Conservation (phyloP, 192 early-diverging fungal genomes). For the Backusella macrospora region DNA sequence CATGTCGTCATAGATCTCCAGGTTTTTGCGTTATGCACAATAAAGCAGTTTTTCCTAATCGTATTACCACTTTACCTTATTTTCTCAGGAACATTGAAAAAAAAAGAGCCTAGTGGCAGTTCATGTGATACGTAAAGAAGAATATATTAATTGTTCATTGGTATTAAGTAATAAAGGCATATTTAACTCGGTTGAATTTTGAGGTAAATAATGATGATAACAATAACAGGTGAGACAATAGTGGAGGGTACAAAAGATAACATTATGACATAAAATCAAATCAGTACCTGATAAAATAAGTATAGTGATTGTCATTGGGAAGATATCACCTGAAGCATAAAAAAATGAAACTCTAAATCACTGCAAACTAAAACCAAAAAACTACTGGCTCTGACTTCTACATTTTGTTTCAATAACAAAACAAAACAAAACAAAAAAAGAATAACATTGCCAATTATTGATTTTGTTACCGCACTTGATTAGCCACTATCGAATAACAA, state of each 20-base stretch:
- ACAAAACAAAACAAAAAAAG: background rate
- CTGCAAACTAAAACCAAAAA: background rate
- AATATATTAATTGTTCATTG: background rate
- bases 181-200: background rate
- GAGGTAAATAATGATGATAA: background rate
- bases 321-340: slow-evolving; percentile 5
- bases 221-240: background rate
- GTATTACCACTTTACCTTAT: background rate
- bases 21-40: background rate
- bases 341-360: slow-evolving; percentile 3
- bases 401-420: slow-evolving; percentile 13
- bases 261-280: slow-evolving; percentile 4
- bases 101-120: background rate
- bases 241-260: background rate
- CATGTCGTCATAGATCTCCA: background rate
- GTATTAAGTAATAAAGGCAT: background rate
- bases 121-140: background rate
- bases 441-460: background rate
- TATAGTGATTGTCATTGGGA: background rate
- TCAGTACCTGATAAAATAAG: slow-evolving; percentile 1
- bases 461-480: background rate
- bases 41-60: background rate
- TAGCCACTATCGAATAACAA: background rate
- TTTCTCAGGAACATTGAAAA: background rate
- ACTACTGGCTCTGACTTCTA: background rate